These are phyloP conservation scores for Sphaceloma murrayae DNA, from an alignment of 2,329 filamentous ascomycete species.

Conservation along the genomic window DNA sequence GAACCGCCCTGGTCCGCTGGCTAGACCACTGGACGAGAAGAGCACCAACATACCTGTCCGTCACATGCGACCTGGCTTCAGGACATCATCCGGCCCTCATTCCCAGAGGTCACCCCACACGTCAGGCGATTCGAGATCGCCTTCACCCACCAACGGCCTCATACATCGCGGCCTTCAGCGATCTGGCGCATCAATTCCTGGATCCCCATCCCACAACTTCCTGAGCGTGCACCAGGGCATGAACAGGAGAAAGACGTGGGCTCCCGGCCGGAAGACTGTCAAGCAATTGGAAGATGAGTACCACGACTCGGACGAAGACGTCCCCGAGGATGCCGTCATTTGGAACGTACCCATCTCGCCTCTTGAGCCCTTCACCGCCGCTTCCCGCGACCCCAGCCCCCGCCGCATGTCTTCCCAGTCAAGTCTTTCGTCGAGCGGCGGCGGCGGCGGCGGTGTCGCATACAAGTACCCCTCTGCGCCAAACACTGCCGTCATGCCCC, in stretches of 20 bases:
- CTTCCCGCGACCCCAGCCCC: conserved; percentile 25
- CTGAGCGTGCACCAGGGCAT: neutral
- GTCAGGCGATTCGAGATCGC: conserved; percentile 7
- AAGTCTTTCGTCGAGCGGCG: conserved; percentile 20
- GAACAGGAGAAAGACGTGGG: conserved; percentile 47
- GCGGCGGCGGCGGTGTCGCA: conserved; percentile 20
- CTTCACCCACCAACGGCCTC: conserved; percentile 9
- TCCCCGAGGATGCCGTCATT: conserved; percentile 68
- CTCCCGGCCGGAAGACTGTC: conserved; percentile 58
- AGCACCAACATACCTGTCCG: conserved; percentile 16
- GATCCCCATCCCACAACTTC: conserved; percentile 7
- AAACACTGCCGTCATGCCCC: conserved; percentile 11
- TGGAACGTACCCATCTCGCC: conserved; percentile 78
- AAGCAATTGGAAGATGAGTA: conserved; percentile 68
- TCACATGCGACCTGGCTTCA: conserved; percentile 12
- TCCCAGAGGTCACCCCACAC: conserved; percentile 6
- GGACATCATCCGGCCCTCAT: conserved; percentile 4
- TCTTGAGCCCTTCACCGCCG: conserved; percentile 26
- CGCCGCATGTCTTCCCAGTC: conserved; percentile 26
- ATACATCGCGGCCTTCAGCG: conserved; percentile 2
- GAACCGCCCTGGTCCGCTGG: conserved; percentile 1
- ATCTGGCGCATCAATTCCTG: conserved; percentile 9
- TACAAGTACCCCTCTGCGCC: conserved; percentile 11
- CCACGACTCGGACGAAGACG: conserved; percentile 64
- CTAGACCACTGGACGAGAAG: conserved; percentile 9